A percentile compares a stretch with the other conserved stretches of the same genome.
These are phyloP conservation scores for Rhizoclosmatium sp. DNA, from an alignment of 192 early-diverging fungal genomes.

Conservation along the genomic window DNA sequence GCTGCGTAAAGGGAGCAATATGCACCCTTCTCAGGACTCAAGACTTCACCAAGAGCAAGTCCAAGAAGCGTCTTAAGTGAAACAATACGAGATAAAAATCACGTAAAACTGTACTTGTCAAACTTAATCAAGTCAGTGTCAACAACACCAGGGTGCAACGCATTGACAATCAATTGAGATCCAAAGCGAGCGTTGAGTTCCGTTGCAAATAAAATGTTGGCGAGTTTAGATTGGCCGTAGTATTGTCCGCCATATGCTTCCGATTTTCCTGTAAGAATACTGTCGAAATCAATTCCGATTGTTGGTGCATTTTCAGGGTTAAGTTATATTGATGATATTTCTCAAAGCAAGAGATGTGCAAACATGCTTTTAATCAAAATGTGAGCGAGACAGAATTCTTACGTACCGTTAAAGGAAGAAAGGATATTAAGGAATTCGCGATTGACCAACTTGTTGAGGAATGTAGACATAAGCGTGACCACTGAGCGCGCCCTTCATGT, in stretches of 20 bases:
- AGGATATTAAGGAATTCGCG: too few relatives aligned
- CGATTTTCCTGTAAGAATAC: background rate
- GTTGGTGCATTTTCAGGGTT: background rate
- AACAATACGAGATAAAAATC: background rate
- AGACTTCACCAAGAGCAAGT: background rate
- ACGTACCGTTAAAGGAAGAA: too few relatives aligned
- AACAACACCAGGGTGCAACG: constrained; percentile 62
- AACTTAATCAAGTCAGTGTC: constrained; percentile 55
- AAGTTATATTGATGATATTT: too few relatives aligned
- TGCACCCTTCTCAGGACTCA: constrained; percentile 35
- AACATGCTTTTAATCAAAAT: too few relatives aligned
- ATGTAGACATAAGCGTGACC: too few relatives aligned
- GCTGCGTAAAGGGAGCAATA: constrained; percentile 31
- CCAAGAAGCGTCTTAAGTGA: background rate
- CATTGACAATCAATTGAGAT: constrained; percentile 49
- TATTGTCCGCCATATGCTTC: background rate
- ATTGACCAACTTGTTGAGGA: too few relatives aligned
- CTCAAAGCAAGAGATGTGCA: too few relatives aligned
- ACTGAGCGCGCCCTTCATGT: too few relatives aligned
- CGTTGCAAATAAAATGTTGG: constrained; percentile 53
- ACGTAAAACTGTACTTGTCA: constrained; percentile 20
- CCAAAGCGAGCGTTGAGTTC: constrained; percentile 29
- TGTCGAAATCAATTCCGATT: constrained; percentile 1
- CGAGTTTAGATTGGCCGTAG: constrained; percentile 57
- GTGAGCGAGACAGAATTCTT: too few relatives aligned